Evolutionary conservation across 2,329 filamentous ascomycete genomes (phyloP).

Genomic region (Diaporthe amygdali): DNA sequence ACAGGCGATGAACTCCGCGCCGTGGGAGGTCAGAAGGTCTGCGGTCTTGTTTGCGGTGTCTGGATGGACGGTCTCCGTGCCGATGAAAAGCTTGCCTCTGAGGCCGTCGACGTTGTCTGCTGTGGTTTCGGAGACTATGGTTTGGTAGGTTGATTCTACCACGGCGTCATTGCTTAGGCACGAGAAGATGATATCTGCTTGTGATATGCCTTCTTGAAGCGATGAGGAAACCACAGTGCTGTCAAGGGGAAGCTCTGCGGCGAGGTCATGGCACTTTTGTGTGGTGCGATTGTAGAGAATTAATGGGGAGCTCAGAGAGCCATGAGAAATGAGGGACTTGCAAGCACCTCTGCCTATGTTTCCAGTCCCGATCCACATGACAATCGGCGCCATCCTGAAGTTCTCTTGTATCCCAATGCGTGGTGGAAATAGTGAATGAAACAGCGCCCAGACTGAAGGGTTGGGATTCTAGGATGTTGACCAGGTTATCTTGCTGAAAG

Average conservation of each 20-base stretch:
- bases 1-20: neutral
- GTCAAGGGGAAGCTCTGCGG: neutral
- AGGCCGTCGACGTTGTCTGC: neutral
- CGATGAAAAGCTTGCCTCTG: neutral
- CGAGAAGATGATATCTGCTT: constrained; percentile 12
- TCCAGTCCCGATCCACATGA: constrained; percentile 5
- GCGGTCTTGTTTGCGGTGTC: neutral
- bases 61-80: constrained; percentile 1
- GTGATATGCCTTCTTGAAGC: neutral
- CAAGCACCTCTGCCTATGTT: neutral
- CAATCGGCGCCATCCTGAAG: neutral
- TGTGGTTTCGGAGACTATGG: neutral
- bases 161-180: neutral
- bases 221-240: neutral
- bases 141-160: neutral
- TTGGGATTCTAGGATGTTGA: no score
- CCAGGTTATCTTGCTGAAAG: no score
- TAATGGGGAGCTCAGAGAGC: neutral
- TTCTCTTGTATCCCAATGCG: no score
- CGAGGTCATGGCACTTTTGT: neutral
- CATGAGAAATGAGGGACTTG: neutral
- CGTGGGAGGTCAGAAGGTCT: neutral
- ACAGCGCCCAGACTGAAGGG: no score
- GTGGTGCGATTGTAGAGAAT: constrained; percentile 2
- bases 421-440: neutral